These are phyloP conservation scores for Ligustrum vulgare DNA, from an alignment of 257 asterid genomes.

Conservation along the genomic window DNA sequence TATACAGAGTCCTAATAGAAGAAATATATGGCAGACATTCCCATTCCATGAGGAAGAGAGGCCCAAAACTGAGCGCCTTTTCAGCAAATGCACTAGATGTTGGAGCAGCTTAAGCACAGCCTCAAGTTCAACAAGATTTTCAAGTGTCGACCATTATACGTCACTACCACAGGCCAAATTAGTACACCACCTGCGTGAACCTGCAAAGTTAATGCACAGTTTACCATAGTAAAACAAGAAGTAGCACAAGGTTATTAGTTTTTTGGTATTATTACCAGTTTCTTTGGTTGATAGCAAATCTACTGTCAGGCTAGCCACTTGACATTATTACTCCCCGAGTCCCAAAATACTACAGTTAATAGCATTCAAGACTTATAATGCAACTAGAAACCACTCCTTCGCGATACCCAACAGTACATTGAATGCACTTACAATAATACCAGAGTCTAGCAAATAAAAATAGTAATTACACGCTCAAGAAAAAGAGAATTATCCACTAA, in stretches of 20 bases:
- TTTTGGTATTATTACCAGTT: too few species aligned
- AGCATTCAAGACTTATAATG: not conserved
- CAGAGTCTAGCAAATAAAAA: too few species aligned
- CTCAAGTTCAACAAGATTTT: not conserved
- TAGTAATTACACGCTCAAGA: not conserved
- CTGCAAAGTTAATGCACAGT: not conserved
- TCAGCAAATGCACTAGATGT: not conserved
- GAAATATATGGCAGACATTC: not conserved
- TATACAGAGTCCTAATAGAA: not conserved
- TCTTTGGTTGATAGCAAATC: too few species aligned
- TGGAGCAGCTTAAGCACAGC: not conserved
- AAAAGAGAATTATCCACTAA: not conserved
- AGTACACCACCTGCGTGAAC: not conserved
- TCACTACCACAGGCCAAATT: not conserved
- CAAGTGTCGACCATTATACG: not conserved
- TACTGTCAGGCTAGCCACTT: not conserved
- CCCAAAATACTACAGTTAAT: not conserved
- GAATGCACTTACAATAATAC: not conserved
- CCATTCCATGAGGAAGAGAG: not conserved
- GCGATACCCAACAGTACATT: not conserved
- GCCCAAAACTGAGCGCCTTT: not conserved
- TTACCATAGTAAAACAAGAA: not conserved
- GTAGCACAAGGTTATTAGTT: too few species aligned
- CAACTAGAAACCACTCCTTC: not conserved
- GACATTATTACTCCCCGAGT: not conserved